Evolutionary conservation across 768 basidiomycete species (phyloP), one percentile per base, ranked within the genome.

Genomic region (Dacryopinax primogenitus): DNA sequence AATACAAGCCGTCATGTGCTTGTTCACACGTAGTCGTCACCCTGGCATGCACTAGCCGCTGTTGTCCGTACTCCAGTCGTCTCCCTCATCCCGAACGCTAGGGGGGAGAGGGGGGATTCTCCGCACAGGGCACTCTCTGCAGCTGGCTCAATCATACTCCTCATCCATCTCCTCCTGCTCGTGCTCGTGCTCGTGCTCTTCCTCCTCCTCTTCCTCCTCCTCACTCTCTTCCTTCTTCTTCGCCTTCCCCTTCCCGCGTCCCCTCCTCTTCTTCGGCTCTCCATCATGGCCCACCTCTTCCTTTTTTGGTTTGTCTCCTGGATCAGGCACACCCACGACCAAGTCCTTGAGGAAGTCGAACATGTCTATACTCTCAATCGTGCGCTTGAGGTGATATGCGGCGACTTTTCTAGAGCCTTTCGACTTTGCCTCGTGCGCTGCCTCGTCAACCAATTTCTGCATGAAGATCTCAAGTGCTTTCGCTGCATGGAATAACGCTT

Each of bases 321-420:
- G 93, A 74, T 97, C 93, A 0, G 90, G 87, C 4, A 95, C 84
- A 35, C 79, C 77, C 71, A 88, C 85, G 26, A 95, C 92, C 63
- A 96, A 84, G 72, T 97, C 93, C 72, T 90, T 88, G 33, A 97
- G 82, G 75, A 97, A 98, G 74, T 97, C 95, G 62, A 97, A 84
- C 79, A 85, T 89, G 68, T 92, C 86, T 12, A 86, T 88, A 16
- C 85, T 86, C 65, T 90, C 87, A 9, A 97, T 85, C 0, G 92
- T 91, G 70, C 92, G 90, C 80, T 98, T 98, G 68, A 98, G 75
- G 76, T 96, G 93, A 76, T 95, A 94, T 0, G 86, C 85, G 70
- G 95, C 92, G 61, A 98, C 84, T 72, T 91, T 90, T 78, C 88
- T 92, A 3, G 88, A 83, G 9, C 90, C 88, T 51, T 92, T 80